Base-by-base conservation (phyloP, 805 yeast genomes). In the Candida bentonensis region DNA sequence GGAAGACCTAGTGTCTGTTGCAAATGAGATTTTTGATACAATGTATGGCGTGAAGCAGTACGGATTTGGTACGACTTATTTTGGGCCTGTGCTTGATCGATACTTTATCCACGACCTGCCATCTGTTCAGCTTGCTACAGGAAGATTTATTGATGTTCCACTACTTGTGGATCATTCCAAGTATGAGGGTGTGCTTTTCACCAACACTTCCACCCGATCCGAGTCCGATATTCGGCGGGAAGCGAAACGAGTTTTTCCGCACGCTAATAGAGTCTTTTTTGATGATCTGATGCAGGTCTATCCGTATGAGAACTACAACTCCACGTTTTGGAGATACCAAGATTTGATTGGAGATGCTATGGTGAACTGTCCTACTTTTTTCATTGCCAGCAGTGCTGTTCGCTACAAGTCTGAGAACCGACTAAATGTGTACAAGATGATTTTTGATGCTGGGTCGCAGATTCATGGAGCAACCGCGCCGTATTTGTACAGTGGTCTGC, bases 381-480 rank as follows among this genome's bases (percentile, higher is more conserved):
- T 9, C n/a, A 11, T 30, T 5, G 36, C 36, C 36, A 30, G 36
- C n/a, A 13, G 20, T 13, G 36, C 36, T 15, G 36, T 30, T 9
- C 13, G 36, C 7, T 30, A 30, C 36, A 30, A 30, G 36, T 13
- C 36, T 30, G 36, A 30, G 17, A 30, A 30, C 17, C 11, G 36
- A n/a, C 36, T 9, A 4, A 9, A n/a, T 11, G 17, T 30, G 20
- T 30, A 11, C 36, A 30, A 30, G 17, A 30, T 30, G 36, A 30
- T 30, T 30, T 30, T 30, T 30, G 36, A 30, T 5, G n/a, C 17
- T 30, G 36, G 36, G 7, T 30, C 36, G 36, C 36, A 30, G n/a
- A n/a, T 30, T 5, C 36, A 30, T 15, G 36, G 36, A 30, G 36
- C 36, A 11, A 30, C 36, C 20, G 36, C 36, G 7, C 36, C 36